Evolutionary conservation across 164 flowering plant species (phyloP), one percentile per base, ranked within the genome.

Genomic region (Tetrastigma voinierianum): DNA sequence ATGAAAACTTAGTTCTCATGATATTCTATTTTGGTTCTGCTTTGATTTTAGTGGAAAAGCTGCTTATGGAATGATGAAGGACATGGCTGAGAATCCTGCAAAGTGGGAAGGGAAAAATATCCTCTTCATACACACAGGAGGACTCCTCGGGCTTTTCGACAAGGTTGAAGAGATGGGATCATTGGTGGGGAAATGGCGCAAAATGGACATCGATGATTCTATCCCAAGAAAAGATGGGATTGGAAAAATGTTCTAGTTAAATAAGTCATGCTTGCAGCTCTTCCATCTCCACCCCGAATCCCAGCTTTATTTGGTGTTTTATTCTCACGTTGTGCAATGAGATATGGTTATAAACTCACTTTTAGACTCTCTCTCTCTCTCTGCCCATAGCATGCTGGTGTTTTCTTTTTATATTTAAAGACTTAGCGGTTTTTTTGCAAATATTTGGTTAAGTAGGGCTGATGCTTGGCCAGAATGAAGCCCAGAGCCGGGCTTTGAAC

Each of bases 41-140:
- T 43, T 49, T 44, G 14, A 40, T 69, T 74, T 58, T 64, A 92
- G 97, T 70, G 97, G 99, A 63, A 95, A 95, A 77, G 99, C 99
- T 25, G 91, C 87, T n/a, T 87, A 77, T 44, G 82, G 81, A 19
- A 68, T 95, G 96, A 68, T 87, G 85, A 86, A 84, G 68, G 97
- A 89, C 74, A 90, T 92, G 89, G 74, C 76, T 19, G 85, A 81
- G 51, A 86, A 92, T 68, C 97, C 97, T 43, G 62, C 63, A 54
- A 84, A 87, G 67, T 92, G 99, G 99, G 91, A 89, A 75, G 97
- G 97, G 52, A 82, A 88, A 67, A 90, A 78, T 71, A 60, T 95
- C 51, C 85, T 95, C 20, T 95, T 95, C 74, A 81, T 95, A 68
- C 99, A 95, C 76, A 95, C 99, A 0, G 97, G 99, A 0, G 99